These are phyloP conservation scores for Quercus gilva DNA, from an alignment of 306 rosid genomes.

Conservation along the genomic window DNA sequence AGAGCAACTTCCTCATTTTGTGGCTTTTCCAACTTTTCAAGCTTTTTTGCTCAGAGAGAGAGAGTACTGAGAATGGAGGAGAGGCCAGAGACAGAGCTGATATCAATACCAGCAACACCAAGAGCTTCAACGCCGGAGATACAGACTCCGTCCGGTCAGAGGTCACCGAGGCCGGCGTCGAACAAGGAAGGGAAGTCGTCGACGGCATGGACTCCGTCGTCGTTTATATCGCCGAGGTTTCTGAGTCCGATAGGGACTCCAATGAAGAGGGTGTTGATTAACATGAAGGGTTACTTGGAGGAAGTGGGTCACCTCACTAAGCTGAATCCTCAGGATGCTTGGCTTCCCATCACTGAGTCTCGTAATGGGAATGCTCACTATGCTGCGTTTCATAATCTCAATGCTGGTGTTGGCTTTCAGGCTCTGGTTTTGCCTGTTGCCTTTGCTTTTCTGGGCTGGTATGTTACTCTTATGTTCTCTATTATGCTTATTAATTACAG, in stretches of 20 bases:
- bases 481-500: too few species aligned
- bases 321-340: conserved; percentile 97
- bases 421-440: conserved; percentile 93
- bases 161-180: conserved; percentile 78
- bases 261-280: conserved; percentile 86
- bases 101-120: conserved; percentile 94
- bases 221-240: conserved; percentile 95
- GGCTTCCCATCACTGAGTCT: conserved; percentile 99
- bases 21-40: too few species aligned
- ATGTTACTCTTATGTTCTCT: neutral
- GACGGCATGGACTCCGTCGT: conserved; percentile 95
- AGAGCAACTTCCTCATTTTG: too few species aligned
- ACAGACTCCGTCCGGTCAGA: conserved; percentile 81
- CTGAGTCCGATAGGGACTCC: conserved; percentile 97
- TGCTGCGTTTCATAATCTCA: conserved; percentile 96
- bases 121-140: conserved; percentile 93
- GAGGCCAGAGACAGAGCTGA: conserved; percentile 92
- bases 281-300: conserved; percentile 96
- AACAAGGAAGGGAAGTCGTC: conserved; percentile 78
- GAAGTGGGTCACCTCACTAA: conserved; percentile 95
- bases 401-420: conserved; percentile 96
- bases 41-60: neutral
- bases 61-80: conserved; percentile 56
- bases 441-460: conserved; percentile 97
- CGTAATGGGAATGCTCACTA: conserved; percentile 97